Evolutionary conservation across 148 eudicot genomes (phyloP).

Genomic region (Chenopodium berlandieri): DNA sequence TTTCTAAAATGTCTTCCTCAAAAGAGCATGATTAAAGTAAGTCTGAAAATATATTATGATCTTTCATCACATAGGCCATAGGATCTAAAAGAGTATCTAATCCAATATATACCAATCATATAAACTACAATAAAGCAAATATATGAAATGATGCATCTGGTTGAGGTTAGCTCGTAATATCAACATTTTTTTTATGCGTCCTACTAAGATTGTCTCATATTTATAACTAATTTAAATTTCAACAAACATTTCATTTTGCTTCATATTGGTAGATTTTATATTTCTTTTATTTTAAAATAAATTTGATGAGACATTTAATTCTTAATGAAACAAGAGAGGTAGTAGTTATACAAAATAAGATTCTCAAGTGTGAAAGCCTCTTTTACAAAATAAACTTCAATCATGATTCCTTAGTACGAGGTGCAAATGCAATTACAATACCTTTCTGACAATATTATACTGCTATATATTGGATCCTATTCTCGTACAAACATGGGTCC

Average conservation of each 20-base stretch:
- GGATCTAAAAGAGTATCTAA: constrained; percentile 27
- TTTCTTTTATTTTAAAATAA: too few species aligned
- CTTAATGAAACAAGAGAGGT: too few species aligned
- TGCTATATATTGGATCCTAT: constrained; percentile 5
- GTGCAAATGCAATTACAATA: constrained; percentile 10
- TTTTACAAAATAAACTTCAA: constrained; percentile 9
- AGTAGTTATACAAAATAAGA: not conserved
- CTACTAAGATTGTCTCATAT: too few species aligned
- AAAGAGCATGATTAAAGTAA: constrained; percentile 20
- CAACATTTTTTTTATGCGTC: not conserved
- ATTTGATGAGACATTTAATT: too few species aligned
- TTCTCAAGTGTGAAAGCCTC: constrained; percentile 12
- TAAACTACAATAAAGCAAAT: constrained; percentile 29
- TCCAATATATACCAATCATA: constrained; percentile 29
- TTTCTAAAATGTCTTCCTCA: constrained; percentile 24
- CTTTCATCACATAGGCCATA: constrained; percentile 16
- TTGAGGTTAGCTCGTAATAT: constrained; percentile 14
- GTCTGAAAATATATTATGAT: constrained; percentile 10
- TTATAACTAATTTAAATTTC: too few species aligned
- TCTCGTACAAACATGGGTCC: constrained; percentile 27
- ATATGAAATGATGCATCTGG: constrained; percentile 11
- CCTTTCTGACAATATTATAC: constrained; percentile 6
- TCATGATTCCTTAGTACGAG: constrained; percentile 20
- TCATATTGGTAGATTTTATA: too few species aligned
- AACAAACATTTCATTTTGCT: too few species aligned